Base-by-base conservation (phyloP, 257 asterid genomes). In the Solanum arcanum region DNA sequence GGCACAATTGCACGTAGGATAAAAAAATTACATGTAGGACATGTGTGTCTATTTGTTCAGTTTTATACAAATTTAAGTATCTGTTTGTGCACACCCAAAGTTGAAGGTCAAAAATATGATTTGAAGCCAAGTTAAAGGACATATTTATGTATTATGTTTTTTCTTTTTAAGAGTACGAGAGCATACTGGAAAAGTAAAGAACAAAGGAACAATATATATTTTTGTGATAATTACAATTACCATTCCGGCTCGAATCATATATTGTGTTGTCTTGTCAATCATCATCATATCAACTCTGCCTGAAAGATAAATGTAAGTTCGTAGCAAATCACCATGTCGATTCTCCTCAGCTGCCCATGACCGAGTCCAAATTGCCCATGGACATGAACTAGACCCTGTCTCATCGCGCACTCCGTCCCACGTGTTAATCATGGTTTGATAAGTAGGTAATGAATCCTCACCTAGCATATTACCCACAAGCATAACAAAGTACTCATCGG, bases 221-320 rank as follows among this genome's bases (percentile, higher is more conserved):
- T 59, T 2, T 6, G 60, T 5, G 9, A 47, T 14, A 56, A 7
- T 56, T 52, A 16, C 64, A 56, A 7, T 56, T 72, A 90, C 93
- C 91, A 88, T 86, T 89, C 92, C 92, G 20, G 89, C 68, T 46
- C 89, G 91, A 82, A 91, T 89, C 81, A 87, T 82, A 85, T 91
- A 88, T n/a, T 91, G 93, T n/a, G 86, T 75, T 1, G 92, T 91
- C 88, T 68, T 86, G 64, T 91, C 93, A 47, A 91, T 35, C 92
- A 89, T 91, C 39, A 59, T 2, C 93, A 91, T 90, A 52, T 91
- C 90, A 49, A 91, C 92, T 88, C 92, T 89, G 12, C 92, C 93
- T 4, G 92, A 91, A 27, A 92, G 92, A 42, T 92, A 90, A 20
- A 92, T 86, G 37, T 90, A 92, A 12, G 90, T 86, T 77, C 76